phyloP scores from a whole-genome alignment of 257 asterid genomes.

The Solanum ossicruentum region DNA sequence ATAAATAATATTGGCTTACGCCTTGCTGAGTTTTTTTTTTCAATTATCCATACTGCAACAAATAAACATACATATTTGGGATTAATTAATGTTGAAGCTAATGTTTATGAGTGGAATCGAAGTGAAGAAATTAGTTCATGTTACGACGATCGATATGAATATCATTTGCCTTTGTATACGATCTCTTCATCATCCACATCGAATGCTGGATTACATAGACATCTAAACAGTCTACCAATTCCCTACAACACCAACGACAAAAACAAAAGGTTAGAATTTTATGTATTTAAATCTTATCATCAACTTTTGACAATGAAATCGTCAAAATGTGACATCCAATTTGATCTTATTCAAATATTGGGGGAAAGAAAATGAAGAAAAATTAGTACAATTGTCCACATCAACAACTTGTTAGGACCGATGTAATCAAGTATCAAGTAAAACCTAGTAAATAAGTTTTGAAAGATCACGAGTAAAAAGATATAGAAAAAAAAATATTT shows the following conservation, averaged over 20 bases:
- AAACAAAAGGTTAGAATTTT: not conserved
- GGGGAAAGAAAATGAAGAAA: too few species aligned
- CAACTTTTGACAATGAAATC: not conserved
- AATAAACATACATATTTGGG: not conserved
- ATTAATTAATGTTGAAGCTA: not conserved
- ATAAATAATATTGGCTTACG: not conserved
- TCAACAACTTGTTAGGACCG: too few species aligned
- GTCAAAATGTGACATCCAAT: too few species aligned
- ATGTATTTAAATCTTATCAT: not conserved
- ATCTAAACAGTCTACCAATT: conserved; percentile 78
- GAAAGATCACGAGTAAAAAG: too few species aligned
- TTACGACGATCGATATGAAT: not conserved
- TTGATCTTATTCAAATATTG: too few species aligned
- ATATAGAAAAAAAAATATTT: too few species aligned
- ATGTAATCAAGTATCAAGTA: too few species aligned
- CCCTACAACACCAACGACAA: conserved; percentile 30
- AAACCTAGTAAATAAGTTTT: too few species aligned
- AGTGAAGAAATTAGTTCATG: not conserved
- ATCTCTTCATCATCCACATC: conserved; percentile 84
- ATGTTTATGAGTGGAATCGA: not conserved
- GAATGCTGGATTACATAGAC: conserved; percentile 78
- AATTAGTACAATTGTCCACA: too few species aligned
- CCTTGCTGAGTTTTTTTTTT: not conserved
- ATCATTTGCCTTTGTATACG: conserved; percentile 45
- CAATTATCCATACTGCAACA: not conserved